Base-by-base conservation (phyloP, 306 rosid species). In the Pyrus betulifolia region DNA sequence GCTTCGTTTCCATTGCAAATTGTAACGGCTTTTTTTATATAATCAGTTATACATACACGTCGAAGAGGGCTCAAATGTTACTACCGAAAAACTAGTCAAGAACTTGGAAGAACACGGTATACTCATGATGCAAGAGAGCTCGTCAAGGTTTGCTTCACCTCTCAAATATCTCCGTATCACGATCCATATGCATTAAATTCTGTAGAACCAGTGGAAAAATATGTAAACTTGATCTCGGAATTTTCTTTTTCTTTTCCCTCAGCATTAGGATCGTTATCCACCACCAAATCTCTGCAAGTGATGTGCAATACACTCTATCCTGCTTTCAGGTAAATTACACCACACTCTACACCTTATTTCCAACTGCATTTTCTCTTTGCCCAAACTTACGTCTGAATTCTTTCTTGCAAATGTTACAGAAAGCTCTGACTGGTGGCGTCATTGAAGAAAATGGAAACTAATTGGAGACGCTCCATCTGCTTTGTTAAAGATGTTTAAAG, bases 181-280 rank as follows among this genome's bases (percentile, higher is more conserved):
- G 45, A 42, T 42, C 45, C 45, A 10, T 42, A 42, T 42, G 45
- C 45, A 9, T 42, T 2, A 0, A 27, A 10, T n/a, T 72, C 46
- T 1, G 11, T 14, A 15, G 45, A 11, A 30, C 6, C 40, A 67
- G 33, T 59, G 61, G n/a, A 1, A 15, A 51, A 13, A 15, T 4
- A 23, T 4, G 6, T 74, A 14, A 35, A 17, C 5, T 22, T 70
- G 55, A 68, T 69, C 11, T 19, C 33, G n/a, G 4, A 5, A 14
- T 54, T 33, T 70, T 27, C 76, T 45, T 51, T 61, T 67, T 78
- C 11, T 86, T 27, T 58, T 22, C 63, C n/a, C 28, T 42, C 94
- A 92, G 98, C 74, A 38, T 94, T n/a, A 87, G 98, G 84, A 70
- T 90, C 61, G 98, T 94, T 71, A 73, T 88, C 61, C 98, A 92